A percentile compares a stretch with the other conserved stretches of the same genome.
Conservation (phyloP, 331 rosid genomes). For the Telfairia occidentalis region DNA sequence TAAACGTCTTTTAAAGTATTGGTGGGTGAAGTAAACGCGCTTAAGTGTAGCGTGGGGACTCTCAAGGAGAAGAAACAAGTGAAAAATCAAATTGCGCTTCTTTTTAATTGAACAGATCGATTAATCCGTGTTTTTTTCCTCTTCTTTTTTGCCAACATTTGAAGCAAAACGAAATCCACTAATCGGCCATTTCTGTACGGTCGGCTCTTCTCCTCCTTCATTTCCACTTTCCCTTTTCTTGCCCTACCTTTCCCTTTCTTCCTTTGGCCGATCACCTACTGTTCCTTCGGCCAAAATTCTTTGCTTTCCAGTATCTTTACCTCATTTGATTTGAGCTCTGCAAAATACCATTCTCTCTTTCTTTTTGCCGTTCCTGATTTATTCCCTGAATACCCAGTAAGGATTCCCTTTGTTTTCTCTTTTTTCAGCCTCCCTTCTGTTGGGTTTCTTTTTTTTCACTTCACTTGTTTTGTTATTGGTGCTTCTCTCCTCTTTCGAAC, state of each 20-base stretch:
- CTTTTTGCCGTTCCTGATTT: background rate
- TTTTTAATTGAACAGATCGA: background rate
- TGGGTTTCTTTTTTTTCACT: background rate
- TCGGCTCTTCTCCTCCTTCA: background rate
- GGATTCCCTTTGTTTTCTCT: background rate
- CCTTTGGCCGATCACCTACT: background rate
- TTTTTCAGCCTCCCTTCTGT: background rate
- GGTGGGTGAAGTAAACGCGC: background rate
- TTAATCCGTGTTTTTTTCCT: background rate
- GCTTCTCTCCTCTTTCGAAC: background rate
- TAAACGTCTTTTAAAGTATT: too few species aligned
- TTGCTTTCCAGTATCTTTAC: background rate
- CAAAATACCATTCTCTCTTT: background rate
- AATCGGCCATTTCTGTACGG: background rate
- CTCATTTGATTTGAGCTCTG: background rate
- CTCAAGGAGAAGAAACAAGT: background rate
- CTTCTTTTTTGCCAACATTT: constrained; percentile 11
- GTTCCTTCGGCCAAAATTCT: background rate
- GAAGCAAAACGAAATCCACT: constrained; percentile 9
- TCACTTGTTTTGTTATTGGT: too few species aligned
- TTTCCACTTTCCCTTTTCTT: background rate
- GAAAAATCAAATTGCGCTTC: background rate
- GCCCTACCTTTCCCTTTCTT: constrained; percentile 1
- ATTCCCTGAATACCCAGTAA: background rate
- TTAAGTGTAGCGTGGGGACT: background rate